Conservation (phyloP, 768 basidiomycete genomes). For the Suillus variegatus region DNA sequence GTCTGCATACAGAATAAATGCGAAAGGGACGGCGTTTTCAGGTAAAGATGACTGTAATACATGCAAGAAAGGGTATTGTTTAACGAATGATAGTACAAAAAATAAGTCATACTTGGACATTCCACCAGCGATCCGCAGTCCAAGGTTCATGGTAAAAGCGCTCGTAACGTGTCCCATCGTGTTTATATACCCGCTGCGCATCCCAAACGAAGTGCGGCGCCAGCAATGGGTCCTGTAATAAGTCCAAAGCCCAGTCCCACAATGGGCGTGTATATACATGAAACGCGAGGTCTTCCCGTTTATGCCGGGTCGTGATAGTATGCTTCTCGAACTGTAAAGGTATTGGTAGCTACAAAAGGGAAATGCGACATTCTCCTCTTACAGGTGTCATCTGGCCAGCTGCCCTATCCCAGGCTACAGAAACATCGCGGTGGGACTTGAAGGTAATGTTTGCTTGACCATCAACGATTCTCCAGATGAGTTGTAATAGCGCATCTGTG, state of each 20-base stretch:
- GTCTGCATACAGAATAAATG: slow-evolving; percentile 42
- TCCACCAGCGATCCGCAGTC: slow-evolving; percentile 37
- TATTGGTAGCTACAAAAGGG: slow-evolving; percentile 1
- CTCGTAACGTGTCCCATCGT: slow-evolving; percentile 26
- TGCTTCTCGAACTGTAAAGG: slow-evolving; percentile 4
- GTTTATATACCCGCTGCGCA: slow-evolving; percentile 30
- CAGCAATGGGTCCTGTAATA: slow-evolving; percentile 9
- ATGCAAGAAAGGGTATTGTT: no score
- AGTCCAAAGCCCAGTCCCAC: slow-evolving; percentile 13
- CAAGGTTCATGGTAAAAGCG: slow-evolving; percentile 38
- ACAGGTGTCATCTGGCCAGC: slow-evolving; percentile 6
- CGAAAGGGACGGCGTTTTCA: slow-evolving; percentile 25
- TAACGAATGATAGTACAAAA: neutral
- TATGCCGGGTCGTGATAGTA: neutral
- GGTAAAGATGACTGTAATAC: slow-evolving; percentile 1
- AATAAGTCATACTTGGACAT: slow-evolving; percentile 33
- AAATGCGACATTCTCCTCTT: slow-evolving; percentile 2
- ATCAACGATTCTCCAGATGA: neutral
- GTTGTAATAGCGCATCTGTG: slow-evolving; percentile 9
- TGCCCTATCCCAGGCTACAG: slow-evolving; percentile 3
- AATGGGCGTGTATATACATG: slow-evolving; percentile 4
- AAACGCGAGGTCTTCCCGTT: neutral
- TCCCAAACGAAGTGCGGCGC: slow-evolving; percentile 31
- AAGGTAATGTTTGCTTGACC: slow-evolving; percentile 8
- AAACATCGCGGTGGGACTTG: slow-evolving; percentile 1